A percentile compares a stretch with the other conserved stretches of the same genome.
Evolutionary conservation across 179 eudicot genomes (phyloP).

Genomic region (Nepenthes alata): DNA sequence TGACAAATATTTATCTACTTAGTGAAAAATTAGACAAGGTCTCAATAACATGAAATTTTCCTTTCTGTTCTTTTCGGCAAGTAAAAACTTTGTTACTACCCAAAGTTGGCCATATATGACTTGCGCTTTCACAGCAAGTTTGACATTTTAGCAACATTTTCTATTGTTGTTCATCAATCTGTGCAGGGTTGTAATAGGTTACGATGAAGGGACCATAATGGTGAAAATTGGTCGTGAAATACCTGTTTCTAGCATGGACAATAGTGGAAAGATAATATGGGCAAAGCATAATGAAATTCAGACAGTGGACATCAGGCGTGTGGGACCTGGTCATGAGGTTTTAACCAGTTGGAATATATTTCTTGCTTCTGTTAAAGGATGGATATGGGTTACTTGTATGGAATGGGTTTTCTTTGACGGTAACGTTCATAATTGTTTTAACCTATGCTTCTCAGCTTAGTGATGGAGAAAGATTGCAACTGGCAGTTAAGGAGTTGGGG

Average conservation of each 20-base stretch:
- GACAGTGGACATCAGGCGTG: slow-evolving; percentile 85
- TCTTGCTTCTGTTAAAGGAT: not conserved
- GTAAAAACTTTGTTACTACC: too few relatives aligned
- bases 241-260: slow-evolving; percentile 97
- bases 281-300: slow-evolving; percentile 95
- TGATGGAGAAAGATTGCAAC: slow-evolving; percentile 90
- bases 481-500: slow-evolving; percentile 92
- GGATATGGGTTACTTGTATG: too few relatives aligned
- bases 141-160: too few relatives aligned
- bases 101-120: too few relatives aligned
- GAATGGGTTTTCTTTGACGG: too few relatives aligned
- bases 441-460: slow-evolving; percentile 43
- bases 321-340: slow-evolving; percentile 92
- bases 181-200: slow-evolving; percentile 80
- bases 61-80: too few relatives aligned
- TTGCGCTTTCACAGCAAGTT: too few relatives aligned
- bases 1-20: too few relatives aligned
- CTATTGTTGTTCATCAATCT: not conserved
- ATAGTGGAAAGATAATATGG: slow-evolving; percentile 89
- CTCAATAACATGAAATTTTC: too few relatives aligned
- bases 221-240: slow-evolving; percentile 88
- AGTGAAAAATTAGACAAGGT: too few relatives aligned
- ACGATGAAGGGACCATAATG: slow-evolving; percentile 94
- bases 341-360: not conserved
- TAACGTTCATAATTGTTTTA: not conserved